A percentile compares a stretch with the other conserved stretches of the same genome.
Conservation (phyloP, 371 early-diverging fungal species). For the Lichtheimia hyalospora region DNA sequence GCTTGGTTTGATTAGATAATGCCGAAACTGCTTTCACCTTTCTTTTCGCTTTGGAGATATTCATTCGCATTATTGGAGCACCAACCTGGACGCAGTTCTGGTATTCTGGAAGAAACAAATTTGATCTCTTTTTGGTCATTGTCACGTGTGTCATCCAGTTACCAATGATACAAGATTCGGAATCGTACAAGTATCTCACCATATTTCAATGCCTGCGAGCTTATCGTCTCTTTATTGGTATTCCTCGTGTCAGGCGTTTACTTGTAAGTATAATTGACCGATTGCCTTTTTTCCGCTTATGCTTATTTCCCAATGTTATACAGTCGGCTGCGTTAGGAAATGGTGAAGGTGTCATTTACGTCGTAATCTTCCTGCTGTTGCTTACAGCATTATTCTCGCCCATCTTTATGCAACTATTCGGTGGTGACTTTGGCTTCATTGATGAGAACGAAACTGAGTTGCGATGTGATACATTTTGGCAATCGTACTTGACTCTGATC, state of each 20-base stretch:
- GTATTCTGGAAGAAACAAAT: constrained; percentile 42
- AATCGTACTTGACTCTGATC: constrained; percentile 47
- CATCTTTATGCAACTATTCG: constrained; percentile 51
- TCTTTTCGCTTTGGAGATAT: constrained; percentile 52
- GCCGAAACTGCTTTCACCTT: constrained; percentile 54
- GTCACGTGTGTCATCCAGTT: constrained; percentile 53
- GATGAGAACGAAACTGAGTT: constrained; percentile 20
- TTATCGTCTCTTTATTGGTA: constrained; percentile 55
- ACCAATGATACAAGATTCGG: constrained; percentile 51
- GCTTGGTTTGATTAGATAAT: constrained; percentile 19
- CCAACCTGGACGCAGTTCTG: constrained; percentile 51
- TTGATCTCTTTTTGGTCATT: constrained; percentile 55
- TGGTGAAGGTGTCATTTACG: constrained; percentile 49
- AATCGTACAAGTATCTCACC: constrained; percentile 54
- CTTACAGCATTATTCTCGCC: constrained; percentile 41
- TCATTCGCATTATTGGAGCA: constrained; percentile 49
- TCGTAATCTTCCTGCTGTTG: constrained; percentile 38
- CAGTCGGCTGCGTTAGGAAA: constrained; percentile 45
- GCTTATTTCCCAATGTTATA: neutral
- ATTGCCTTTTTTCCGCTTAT: too few species aligned
- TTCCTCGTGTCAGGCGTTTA: constrained; percentile 53
- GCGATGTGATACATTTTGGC: constrained; percentile 50
- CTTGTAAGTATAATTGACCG: constrained; percentile 30
- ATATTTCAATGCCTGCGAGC: constrained; percentile 51
- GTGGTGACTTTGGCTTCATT: constrained; percentile 41